These are phyloP conservation scores for Ceratocystiopsis minuta DNA, from an alignment of 2,329 filamentous ascomycete genomes.

Conservation along the genomic window DNA sequence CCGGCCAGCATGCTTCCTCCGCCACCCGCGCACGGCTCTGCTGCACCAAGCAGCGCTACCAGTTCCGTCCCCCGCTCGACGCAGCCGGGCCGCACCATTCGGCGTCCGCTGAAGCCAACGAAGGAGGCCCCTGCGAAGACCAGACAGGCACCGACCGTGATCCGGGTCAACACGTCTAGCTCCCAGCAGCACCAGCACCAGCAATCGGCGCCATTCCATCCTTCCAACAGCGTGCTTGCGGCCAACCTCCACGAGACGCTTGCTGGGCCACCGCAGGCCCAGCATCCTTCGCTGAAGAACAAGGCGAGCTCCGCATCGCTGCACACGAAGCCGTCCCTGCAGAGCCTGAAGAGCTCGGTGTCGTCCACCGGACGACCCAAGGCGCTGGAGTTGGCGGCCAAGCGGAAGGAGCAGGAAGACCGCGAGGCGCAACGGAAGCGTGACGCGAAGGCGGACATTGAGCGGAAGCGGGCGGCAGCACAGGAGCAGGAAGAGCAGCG, in stretches of 20 bases:
- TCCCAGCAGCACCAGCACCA: constrained; percentile 28
- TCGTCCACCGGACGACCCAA: constrained; percentile 50
- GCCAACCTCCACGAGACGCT: constrained; percentile 40
- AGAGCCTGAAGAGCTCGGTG: constrained; percentile 46
- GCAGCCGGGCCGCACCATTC: constrained; percentile 31
- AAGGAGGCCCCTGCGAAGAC: constrained; percentile 40
- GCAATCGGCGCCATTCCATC: constrained; percentile 31
- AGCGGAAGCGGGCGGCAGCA: constrained; percentile 51
- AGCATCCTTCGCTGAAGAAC: constrained; percentile 25
- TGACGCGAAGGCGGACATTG: constrained; percentile 64
- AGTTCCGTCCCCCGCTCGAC: constrained; percentile 17
- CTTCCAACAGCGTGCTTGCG: constrained; percentile 37
- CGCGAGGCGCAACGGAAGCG: constrained; percentile 60
- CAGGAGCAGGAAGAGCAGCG: constrained; percentile 44
- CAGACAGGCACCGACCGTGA: constrained; percentile 54
- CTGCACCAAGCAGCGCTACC: neutral
- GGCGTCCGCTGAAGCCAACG: constrained; percentile 42
- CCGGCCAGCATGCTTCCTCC: constrained; percentile 40
- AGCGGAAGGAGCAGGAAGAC: constrained; percentile 74
- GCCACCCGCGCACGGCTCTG: neutral
- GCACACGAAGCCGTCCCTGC: constrained; percentile 35
- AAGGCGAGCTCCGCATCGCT: constrained; percentile 52
- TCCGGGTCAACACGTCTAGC: constrained; percentile 46
- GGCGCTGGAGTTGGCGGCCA: constrained; percentile 56
- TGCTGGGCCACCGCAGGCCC: constrained; percentile 20